Conservation (phyloP, 2,329 filamentous ascomycete species). For the Cladophialophora carrionii region DNA sequence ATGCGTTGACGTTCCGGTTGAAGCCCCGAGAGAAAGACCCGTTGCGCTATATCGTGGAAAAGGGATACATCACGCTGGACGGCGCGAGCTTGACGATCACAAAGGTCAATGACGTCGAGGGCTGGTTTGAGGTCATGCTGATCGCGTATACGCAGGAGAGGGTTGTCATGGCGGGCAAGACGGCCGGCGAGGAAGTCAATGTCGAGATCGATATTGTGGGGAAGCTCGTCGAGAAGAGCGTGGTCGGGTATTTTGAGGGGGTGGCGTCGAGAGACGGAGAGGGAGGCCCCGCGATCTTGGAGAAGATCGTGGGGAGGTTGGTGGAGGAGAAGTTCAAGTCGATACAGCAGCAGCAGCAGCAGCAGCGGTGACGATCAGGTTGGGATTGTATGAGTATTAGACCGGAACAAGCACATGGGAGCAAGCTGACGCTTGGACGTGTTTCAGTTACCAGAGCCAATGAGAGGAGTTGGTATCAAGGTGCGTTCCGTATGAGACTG, state of each 20-base stretch:
- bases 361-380: too few relatives aligned
- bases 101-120: conserved; percentile 73
- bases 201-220: conserved; percentile 88
- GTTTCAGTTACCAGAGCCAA: too few relatives aligned
- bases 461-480: too few relatives aligned
- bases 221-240: conserved; percentile 72
- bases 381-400: too few relatives aligned
- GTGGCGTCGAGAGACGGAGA: conserved; percentile 36
- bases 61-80: conserved; percentile 93
- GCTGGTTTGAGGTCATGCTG: conserved; percentile 94
- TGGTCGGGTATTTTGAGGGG: conserved; percentile 72
- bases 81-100: conserved; percentile 94
- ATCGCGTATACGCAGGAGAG: conserved; percentile 95
- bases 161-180: conserved; percentile 79
- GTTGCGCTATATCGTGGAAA: conserved; percentile 88
- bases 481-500: too few relatives aligned
- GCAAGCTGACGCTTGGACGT: too few relatives aligned
- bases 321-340: conserved; percentile 69
- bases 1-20: conserved; percentile 85
- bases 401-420: too few relatives aligned
- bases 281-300: conserved; percentile 60
- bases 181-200: conserved; percentile 79
- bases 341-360: conserved; percentile 5
- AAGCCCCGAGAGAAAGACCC: conserved; percentile 62
- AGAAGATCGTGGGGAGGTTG: conserved; percentile 73